Conservation (phyloP, 2,329 filamentous ascomycete species). For the Xylariaceae sp. region DNA sequence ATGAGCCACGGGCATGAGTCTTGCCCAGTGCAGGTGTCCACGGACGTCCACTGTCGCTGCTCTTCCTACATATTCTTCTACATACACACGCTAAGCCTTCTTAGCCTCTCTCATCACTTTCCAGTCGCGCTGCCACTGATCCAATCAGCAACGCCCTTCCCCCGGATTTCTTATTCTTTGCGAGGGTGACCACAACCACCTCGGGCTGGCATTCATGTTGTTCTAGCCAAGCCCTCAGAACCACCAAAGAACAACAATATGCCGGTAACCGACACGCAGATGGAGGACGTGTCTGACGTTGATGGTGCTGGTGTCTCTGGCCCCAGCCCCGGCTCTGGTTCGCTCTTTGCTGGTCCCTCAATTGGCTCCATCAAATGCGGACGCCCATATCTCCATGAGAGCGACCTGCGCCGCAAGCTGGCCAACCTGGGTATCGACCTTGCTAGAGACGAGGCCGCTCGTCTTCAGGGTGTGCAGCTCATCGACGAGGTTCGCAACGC, state of each 20-base stretch:
- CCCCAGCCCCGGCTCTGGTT: constrained; percentile 5
- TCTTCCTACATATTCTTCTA: not conserved
- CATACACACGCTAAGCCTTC: not conserved
- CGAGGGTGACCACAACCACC: not conserved
- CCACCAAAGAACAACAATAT: constrained; percentile 6
- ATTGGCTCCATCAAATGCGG: constrained; percentile 34
- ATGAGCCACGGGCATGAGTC: not conserved
- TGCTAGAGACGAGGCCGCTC: constrained; percentile 71
- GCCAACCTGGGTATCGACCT: constrained; percentile 65
- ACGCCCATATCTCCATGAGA: constrained; percentile 74
- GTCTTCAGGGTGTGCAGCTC: constrained; percentile 81
- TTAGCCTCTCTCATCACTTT: not conserved
- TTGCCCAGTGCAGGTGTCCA: not conserved
- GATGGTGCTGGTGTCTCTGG: constrained; percentile 11
- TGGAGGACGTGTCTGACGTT: constrained; percentile 12
- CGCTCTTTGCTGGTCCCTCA: constrained; percentile 18
- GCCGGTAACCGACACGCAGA: constrained; percentile 11
- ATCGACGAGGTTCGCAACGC: constrained; percentile 78
- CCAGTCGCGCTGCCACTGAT: not conserved
- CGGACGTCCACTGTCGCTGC: no score
- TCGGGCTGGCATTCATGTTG: constrained; percentile 3
- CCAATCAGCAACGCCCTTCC: not conserved
- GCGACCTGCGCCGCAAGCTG: constrained; percentile 69
- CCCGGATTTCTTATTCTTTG: not conserved
- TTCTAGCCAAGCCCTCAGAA: constrained; percentile 1